phyloP scores from a whole-genome alignment of 2,329 filamentous ascomycete species.

The Exophiala bonariae region DNA sequence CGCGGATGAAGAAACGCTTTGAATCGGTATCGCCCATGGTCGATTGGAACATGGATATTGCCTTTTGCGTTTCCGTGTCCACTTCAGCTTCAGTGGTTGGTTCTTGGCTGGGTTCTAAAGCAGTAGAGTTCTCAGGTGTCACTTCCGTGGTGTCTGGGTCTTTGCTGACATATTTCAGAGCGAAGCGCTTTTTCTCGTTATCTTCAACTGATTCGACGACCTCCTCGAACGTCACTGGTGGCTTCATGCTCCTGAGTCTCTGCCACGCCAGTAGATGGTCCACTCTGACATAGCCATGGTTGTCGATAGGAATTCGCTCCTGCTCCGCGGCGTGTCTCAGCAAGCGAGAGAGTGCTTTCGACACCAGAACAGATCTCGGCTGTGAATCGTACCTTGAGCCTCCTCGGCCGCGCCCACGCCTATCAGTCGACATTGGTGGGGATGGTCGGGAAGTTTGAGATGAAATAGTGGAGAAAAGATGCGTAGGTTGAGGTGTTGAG shows the following conservation, averaged over 20 bases:
- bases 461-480: no score
- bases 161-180: constrained; percentile 60
- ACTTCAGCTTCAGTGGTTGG: constrained; percentile 23
- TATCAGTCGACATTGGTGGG: no score
- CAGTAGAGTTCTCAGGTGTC: constrained; percentile 3
- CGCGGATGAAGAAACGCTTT: constrained; percentile 79
- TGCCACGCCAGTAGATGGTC: constrained; percentile 60
- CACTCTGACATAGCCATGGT: constrained; percentile 62
- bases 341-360: constrained; percentile 52
- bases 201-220: constrained; percentile 67
- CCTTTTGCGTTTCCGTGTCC: constrained; percentile 35
- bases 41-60: constrained; percentile 34
- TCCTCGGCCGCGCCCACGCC: no score
- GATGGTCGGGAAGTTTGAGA: no score
- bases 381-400: neutral
- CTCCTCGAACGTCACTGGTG: constrained; percentile 67
- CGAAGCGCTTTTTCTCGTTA: constrained; percentile 91
- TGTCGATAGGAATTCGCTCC: constrained; percentile 59
- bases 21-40: constrained; percentile 48
- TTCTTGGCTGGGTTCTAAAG: constrained; percentile 17
- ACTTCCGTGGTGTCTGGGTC: constrained; percentile 18
- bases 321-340: constrained; percentile 62
- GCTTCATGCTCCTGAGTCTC: constrained; percentile 64
- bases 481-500: no score
- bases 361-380: constrained; percentile 46